Evolutionary conservation across 805 yeast species (phyloP).

Genomic region (Phaffomyces antillensis): DNA sequence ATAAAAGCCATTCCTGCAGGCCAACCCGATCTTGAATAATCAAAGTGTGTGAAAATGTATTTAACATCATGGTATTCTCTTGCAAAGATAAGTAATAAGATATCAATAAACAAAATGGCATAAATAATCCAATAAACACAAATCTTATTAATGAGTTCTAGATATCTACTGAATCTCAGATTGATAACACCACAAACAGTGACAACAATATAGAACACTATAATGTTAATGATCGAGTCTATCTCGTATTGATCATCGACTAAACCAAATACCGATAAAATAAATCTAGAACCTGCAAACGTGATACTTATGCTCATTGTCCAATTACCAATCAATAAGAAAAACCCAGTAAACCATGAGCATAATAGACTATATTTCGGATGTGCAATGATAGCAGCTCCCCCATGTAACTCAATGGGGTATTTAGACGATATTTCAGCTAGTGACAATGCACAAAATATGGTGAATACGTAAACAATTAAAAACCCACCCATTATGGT

Average conservation of each 20-base stretch:
- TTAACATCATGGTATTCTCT: slow-evolving; percentile 50
- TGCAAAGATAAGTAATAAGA: slow-evolving; percentile 51
- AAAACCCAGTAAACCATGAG: slow-evolving; percentile 80
- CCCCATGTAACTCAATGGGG: slow-evolving; percentile 73
- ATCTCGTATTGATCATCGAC: slow-evolving; percentile 51
- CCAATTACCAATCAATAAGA: slow-evolving; percentile 68
- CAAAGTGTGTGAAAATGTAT: slow-evolving; percentile 58
- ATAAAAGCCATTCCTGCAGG: slow-evolving; percentile 63
- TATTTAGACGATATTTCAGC: slow-evolving; percentile 74
- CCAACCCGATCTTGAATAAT: slow-evolving; percentile 72
- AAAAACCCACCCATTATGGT: slow-evolving; percentile 74
- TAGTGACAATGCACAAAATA: slow-evolving; percentile 61
- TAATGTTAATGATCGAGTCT: slow-evolving; percentile 47
- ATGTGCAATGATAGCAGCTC: slow-evolving; percentile 63
- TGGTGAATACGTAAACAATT: slow-evolving; percentile 53
- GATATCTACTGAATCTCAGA: slow-evolving; percentile 47
- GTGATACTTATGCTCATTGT: slow-evolving; percentile 67
- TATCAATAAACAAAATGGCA: slow-evolving; percentile 62
- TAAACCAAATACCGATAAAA: slow-evolving; percentile 59
- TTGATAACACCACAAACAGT: slow-evolving; percentile 57
- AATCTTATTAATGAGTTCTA: slow-evolving; percentile 57
- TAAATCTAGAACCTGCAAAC: slow-evolving; percentile 71
- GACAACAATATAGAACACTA: slow-evolving; percentile 50
- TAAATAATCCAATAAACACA: slow-evolving; percentile 74
- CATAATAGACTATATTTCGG: slow-evolving; percentile 47